Conservation (phyloP, 768 basidiomycete genomes). For the Sporobolomyces pararoseus region DNA sequence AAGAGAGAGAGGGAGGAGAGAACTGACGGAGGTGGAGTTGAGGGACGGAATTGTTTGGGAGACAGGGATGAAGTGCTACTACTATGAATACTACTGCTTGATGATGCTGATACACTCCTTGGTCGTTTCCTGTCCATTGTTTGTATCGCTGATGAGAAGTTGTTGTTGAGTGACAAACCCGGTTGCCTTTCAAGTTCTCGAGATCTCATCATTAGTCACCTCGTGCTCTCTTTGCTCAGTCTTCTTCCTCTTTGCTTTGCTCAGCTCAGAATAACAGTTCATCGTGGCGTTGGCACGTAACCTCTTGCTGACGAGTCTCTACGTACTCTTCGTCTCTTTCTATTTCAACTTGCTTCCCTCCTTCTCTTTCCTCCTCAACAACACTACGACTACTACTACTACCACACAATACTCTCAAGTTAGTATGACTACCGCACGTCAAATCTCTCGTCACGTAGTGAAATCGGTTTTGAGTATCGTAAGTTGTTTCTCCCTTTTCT, state of each 20-base stretch:
- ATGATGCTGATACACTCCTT: neutral
- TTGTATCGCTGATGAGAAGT: neutral
- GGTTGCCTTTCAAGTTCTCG: no score
- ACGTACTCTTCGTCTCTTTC: neutral
- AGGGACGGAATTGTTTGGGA: neutral
- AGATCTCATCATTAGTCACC: no score
- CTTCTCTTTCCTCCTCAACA: neutral
- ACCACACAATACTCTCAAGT: neutral
- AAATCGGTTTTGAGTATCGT: constrained; percentile 75
- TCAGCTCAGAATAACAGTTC: neutral
- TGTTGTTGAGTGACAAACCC: neutral
- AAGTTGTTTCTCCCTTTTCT: no score
- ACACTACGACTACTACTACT: neutral
- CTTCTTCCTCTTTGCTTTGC: neutral
- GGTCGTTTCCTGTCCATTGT: neutral
- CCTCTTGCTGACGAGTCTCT: constrained; percentile 2
- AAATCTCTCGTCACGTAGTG: constrained; percentile 58
- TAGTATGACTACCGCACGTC: constrained; percentile 17
- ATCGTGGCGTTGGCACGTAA: neutral
- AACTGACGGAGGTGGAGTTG: neutral
- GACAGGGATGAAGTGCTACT: neutral
- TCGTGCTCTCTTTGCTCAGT: neutral
- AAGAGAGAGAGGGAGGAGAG: neutral
- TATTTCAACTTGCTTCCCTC: neutral
- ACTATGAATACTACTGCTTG: no score